Evolutionary conservation across 2,329 filamentous ascomycete species (phyloP).

Genomic region (Xylaria digitata): DNA sequence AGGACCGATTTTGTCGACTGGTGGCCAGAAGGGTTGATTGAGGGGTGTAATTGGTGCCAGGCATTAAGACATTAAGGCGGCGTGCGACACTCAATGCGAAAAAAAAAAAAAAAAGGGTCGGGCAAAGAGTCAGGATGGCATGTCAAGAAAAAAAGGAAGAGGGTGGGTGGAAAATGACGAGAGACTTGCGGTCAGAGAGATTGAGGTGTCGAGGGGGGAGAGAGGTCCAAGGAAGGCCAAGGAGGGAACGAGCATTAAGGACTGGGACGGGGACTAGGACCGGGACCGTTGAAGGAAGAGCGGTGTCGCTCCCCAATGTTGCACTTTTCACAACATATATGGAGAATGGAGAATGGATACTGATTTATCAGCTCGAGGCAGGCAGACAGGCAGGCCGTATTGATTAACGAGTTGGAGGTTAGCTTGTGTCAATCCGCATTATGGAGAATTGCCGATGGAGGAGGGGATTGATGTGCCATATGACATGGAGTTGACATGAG

Average conservation of each 20-base stretch:
- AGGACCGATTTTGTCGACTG: slow-evolving; percentile 31
- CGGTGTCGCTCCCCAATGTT: slow-evolving; percentile 35
- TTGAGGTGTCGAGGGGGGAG: slow-evolving; percentile 23
- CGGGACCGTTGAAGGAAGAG: slow-evolving; percentile 29
- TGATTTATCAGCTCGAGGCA: slow-evolving; percentile 30
- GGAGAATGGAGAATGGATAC: slow-evolving; percentile 30
- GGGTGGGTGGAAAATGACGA: slow-evolving; percentile 22
- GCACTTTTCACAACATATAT: slow-evolving; percentile 32
- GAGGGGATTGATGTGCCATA: background rate
- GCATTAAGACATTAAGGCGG: slow-evolving; percentile 29
- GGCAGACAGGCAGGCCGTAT: slow-evolving; percentile 11
- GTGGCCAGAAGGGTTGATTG: slow-evolving; percentile 23
- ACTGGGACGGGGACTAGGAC: slow-evolving; percentile 12
- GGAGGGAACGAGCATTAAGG: slow-evolving; percentile 1
- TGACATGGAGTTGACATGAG: slow-evolving; percentile 7
- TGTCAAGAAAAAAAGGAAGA: slow-evolving; percentile 20
- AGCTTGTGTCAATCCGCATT: slow-evolving; percentile 32
- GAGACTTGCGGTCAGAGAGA: slow-evolving; percentile 34
- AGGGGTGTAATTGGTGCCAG: slow-evolving; percentile 17
- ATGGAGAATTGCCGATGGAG: slow-evolving; percentile 24
- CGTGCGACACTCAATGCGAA: slow-evolving; percentile 26
- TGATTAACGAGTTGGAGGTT: slow-evolving; percentile 36
- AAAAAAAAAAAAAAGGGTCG: slow-evolving; percentile 6
- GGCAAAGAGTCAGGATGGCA: slow-evolving; percentile 19
- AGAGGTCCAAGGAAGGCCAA: background rate